Base-by-base conservation (phyloP, 2,329 filamentous ascomycete species). In the Trematosphaeria pertusa region DNA sequence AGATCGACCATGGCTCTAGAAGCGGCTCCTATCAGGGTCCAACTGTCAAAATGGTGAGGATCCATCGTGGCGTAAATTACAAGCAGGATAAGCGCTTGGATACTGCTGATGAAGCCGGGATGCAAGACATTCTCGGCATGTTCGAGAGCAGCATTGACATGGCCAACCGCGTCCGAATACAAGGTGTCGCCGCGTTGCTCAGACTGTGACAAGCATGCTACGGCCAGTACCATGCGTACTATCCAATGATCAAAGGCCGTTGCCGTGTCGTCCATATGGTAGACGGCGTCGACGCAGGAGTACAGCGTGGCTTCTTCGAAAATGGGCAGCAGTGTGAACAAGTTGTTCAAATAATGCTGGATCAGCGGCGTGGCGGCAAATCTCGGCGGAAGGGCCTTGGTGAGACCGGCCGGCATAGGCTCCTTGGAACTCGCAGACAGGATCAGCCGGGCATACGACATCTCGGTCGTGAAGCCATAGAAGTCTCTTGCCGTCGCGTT, bases 401-500 rank as follows among this genome's bases (percentile, higher is more conserved):
- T 69, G 22, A 79, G 73, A 3, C 81, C 80, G 35, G 82, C 79
- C 4, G 89, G 88, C 17, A 95, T 74, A 6, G 82, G 77, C 62
- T 91, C 86, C 58, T 90, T 89, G 8, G 84, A 84, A 28, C 89
- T 86, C 5, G 93, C 88, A n/a, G 89, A 89, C 20, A 96, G 76
- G 18, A 97, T 88, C 15, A 97, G 81, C 26, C 90, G 87, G 19
- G 91, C 90, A 78, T 97, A 97, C 0, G 91, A 96, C 82, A 96
- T 95, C 62, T 90, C 91, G 50, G 85, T 88, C 21, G 88, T 86
- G 47, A 92, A 91, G 7, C 91, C 88, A 69, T 96, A 91, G 65
- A 97, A 97, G 71, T 97, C 94, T 65, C 91, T 83, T 1, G 92
- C 93, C 0, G 92, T 97, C 20, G 94, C 92, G 75, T 96, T 96